phyloP scores from a whole-genome alignment of 768 basidiomycete species.

The Boletus rubropictus region DNA sequence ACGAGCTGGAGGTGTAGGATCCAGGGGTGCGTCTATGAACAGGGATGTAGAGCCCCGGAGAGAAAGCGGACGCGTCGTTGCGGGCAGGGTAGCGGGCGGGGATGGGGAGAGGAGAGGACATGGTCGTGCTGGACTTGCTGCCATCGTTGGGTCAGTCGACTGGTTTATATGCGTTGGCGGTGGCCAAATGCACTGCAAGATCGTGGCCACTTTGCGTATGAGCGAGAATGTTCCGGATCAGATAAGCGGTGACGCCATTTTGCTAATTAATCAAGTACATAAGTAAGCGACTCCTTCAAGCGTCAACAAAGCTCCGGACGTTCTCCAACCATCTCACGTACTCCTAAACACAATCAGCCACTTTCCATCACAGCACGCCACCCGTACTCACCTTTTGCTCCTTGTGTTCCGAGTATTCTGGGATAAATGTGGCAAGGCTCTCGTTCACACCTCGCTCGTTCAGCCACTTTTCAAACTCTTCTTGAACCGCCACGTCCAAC shows the following conservation, averaged over 20 bases:
- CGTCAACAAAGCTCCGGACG: conserved; percentile 78
- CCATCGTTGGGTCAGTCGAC: background rate
- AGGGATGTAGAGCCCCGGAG: conserved; percentile 34
- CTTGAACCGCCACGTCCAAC: conserved; percentile 80
- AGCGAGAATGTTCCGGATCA: conserved; percentile 18
- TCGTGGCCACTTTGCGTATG: background rate
- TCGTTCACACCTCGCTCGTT: conserved; percentile 88
- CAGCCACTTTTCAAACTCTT: conserved; percentile 86
- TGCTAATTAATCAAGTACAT: conserved; percentile 4
- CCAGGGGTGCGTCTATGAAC: conserved; percentile 32
- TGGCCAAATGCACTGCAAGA: background rate
- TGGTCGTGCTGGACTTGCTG: conserved; percentile 1
- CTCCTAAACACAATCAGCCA: conserved; percentile 48
- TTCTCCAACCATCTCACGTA: conserved; percentile 85
- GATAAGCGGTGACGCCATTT: conserved; percentile 23
- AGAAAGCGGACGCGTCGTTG: background rate
- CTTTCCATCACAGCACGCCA: conserved; percentile 1
- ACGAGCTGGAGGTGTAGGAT: conserved; percentile 7
- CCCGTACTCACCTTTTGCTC: conserved; percentile 72
- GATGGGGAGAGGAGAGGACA: conserved; percentile 26
- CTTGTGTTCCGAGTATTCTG: conserved; percentile 83
- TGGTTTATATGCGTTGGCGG: conserved; percentile 1
- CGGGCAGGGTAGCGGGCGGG: conserved; percentile 4
- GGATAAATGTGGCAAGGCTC: conserved; percentile 76
- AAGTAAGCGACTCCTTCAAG: conserved; percentile 24